These are phyloP conservation scores for Talaromyces thailandensis DNA, from an alignment of 495 filamentous ascomycete genomes.

Conservation along the genomic window DNA sequence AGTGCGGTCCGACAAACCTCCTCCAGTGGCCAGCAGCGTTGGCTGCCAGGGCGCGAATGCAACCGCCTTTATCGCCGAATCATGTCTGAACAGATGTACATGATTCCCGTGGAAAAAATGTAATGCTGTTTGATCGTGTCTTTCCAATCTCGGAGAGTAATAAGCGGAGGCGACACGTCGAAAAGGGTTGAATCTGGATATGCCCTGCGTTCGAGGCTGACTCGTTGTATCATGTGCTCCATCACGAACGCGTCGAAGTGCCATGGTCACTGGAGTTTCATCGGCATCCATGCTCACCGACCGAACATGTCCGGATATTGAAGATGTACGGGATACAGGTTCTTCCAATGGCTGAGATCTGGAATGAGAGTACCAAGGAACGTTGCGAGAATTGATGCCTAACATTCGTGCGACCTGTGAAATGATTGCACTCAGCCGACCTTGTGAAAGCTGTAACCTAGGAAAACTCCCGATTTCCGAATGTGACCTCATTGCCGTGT, in stretches of 20 bases:
- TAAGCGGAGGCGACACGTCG: not conserved
- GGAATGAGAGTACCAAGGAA: not conserved
- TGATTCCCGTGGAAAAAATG: constrained; percentile 42
- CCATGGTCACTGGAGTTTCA: not conserved
- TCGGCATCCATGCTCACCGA: not conserved
- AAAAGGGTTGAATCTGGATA: not conserved
- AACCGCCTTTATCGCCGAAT: constrained; percentile 91
- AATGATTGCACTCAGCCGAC: not conserved
- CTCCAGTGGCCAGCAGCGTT: constrained; percentile 81
- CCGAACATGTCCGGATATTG: not conserved
- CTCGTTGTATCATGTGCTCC: not conserved
- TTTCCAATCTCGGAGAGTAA: not conserved
- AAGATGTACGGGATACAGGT: not conserved
- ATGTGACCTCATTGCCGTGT: not conserved
- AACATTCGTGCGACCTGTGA: constrained; percentile 1
- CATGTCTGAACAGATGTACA: constrained; percentile 67
- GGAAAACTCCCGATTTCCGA: not conserved
- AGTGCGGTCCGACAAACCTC: constrained; percentile 85
- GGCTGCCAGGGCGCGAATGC: constrained; percentile 95
- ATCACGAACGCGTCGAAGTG: not conserved
- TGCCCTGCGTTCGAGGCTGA: not conserved
- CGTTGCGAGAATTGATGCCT: not conserved
- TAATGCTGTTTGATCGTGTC: not conserved
- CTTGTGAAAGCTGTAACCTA: not conserved
- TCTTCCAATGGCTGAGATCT: not conserved